These are phyloP conservation scores for Fusarium tanahbumbuense DNA, from an alignment of 2,329 filamentous ascomycete genomes.

Conservation along the genomic window DNA sequence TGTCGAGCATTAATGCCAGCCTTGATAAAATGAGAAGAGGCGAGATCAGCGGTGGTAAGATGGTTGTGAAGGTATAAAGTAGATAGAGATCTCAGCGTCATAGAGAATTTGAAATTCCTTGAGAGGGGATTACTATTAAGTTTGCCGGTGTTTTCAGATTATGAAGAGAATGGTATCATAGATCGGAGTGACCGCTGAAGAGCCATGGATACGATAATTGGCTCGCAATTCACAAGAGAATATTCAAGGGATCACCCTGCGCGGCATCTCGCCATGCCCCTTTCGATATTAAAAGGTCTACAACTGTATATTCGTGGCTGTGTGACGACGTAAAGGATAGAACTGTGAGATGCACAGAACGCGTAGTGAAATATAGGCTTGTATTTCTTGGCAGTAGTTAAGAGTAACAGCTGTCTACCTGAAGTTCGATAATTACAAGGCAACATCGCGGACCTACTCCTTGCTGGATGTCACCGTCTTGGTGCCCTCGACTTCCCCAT, in stretches of 20 bases:
- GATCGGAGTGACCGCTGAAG: neutral
- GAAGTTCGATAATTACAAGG: no score
- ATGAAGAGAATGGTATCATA: neutral
- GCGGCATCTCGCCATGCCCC: neutral
- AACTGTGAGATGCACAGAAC: neutral
- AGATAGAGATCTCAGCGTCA: neutral
- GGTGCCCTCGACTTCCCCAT: neutral
- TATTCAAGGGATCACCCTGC: rapidly evolving
- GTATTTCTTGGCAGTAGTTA: neutral
- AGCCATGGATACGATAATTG: neutral
- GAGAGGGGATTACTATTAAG: no score
- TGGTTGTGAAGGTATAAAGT: constrained; percentile 58
- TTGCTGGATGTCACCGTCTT: neutral
- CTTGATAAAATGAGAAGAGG: constrained; percentile 74
- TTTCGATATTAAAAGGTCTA: neutral
- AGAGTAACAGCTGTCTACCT: neutral
- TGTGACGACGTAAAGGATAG: neutral
- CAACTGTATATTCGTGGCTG: neutral
- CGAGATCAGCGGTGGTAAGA: constrained; percentile 73
- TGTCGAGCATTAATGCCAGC: constrained; percentile 74
- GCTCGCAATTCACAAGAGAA: no score
- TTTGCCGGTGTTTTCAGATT: neutral
- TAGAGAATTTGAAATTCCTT: neutral
- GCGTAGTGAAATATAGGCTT: neutral
- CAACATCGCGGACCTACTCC: neutral